Base-by-base conservation (phyloP, 352 stramenopile species). In the Phytophthora citrophthora region DNA sequence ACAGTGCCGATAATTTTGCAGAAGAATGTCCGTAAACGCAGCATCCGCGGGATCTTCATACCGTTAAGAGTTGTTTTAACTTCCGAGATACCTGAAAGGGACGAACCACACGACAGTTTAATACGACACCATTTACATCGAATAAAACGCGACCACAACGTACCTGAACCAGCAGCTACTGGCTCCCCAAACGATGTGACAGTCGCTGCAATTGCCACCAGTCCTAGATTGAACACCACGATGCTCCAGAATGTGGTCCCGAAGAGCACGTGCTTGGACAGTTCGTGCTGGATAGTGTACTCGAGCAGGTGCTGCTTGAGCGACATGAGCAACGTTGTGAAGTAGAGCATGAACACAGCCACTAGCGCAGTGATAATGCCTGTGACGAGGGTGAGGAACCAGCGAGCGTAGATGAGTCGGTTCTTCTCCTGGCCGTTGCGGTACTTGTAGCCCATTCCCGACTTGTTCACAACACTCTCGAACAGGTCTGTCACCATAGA, bases 31-130 rank as follows among this genome's bases (percentile, higher is more conserved):
- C 77, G 76, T 50, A 95, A 64, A 1, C 88, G 81, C 31, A 95
- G 38, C 67, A 95, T 73, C 0, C 82, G 83, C 5, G 81, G 86
- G 47, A 95, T 95, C 54, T 95, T 95, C 72, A 95, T 90, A 38
- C 86, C 93, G 62, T 98, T 98, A 10, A 98, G 80, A 55, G 93
- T 97, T 12, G 89, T 94, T 70, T 98, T 98, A 49, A 98, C 86
- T 68, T 97, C 91, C 18, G 91, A 96, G 45, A 98, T 97, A 23
- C 93, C 92, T 89, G 51, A 26, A 9, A 23, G 53, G 11, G 27
- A 54, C 20, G 20, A 1, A 26, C 23, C 12, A 11, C 12, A 7
- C 4, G 5, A 32, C 27, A 34, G 9, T 10, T 32, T 12, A 34
- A 34, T 0, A 13, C 9, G 29, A 34, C 29, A 3, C 8, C 29